Conservation (phyloP, 371 early-diverging fungal genomes). For the Mucor plumbeus region DNA sequence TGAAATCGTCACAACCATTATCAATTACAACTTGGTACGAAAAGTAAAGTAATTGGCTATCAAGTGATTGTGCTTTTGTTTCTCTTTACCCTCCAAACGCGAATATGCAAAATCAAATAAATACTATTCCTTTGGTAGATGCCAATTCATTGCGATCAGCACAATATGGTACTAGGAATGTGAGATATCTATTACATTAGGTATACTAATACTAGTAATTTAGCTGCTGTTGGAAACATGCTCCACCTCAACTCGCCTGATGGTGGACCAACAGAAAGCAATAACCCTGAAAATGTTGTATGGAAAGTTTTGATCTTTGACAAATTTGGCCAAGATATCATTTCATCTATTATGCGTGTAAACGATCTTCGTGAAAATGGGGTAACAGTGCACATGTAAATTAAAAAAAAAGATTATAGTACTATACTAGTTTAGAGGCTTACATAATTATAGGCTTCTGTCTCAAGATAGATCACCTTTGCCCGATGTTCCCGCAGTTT, state of each 20-base stretch:
- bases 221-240: conserved; percentile 33
- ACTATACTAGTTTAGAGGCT: neutral
- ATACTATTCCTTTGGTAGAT: conserved; percentile 15
- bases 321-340: conserved; percentile 90
- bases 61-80: conserved; percentile 3
- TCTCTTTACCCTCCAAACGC: conserved; percentile 1
- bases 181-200: neutral
- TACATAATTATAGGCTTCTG: conserved; percentile 59
- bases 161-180: conserved; percentile 24
- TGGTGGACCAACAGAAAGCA: conserved; percentile 2
- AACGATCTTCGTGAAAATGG: conserved; percentile 98
- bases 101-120: conserved; percentile 24
- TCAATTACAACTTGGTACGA: neutral
- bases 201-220: neutral
- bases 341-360: conserved; percentile 96
- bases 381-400: conserved; percentile 97
- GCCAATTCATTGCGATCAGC: conserved; percentile 25
- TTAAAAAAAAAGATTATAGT: neutral
- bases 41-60: neutral
- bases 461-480: conserved; percentile 85
- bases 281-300: conserved; percentile 42
- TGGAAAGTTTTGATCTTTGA: conserved; percentile 99
- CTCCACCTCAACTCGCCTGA: conserved; percentile 36
- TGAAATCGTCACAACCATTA: neutral
- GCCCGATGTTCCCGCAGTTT: conserved; percentile 97